Evolutionary conservation across 2,329 filamentous ascomycete genomes (phyloP).

Genomic region (Alternaria sp.): DNA sequence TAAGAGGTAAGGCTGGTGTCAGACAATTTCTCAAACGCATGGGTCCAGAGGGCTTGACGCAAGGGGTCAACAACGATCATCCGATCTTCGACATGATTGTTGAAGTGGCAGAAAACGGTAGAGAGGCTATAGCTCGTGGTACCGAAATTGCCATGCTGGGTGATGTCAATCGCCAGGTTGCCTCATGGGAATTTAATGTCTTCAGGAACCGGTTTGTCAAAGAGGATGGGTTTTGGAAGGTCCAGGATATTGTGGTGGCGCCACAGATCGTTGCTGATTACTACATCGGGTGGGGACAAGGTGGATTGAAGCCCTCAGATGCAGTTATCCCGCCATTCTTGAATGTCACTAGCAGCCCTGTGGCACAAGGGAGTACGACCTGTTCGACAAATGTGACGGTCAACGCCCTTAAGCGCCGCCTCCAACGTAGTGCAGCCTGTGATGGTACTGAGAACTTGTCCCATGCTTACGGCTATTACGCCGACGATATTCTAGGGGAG

Average conservation of each 20-base stretch:
- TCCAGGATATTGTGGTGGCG: slow-evolving; percentile 27
- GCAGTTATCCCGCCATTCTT: slow-evolving; percentile 27
- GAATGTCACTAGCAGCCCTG: slow-evolving; percentile 2
- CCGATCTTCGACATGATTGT: slow-evolving; percentile 38
- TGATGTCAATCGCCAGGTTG: slow-evolving; percentile 25
- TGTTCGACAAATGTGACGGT: slow-evolving; percentile 7
- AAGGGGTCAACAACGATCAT: slow-evolving; percentile 38
- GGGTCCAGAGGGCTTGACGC: slow-evolving; percentile 31
- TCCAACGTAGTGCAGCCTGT: slow-evolving; percentile 31
- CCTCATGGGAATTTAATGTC: slow-evolving; percentile 39
- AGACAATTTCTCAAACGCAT: slow-evolving; percentile 29
- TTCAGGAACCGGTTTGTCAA: slow-evolving; percentile 34
- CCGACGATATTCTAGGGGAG: slow-evolving; percentile 33
- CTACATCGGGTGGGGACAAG: slow-evolving; percentile 33
- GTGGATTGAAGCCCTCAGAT: slow-evolving; percentile 20
- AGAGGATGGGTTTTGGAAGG: slow-evolving; percentile 30
- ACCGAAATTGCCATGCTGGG: slow-evolving; percentile 38
- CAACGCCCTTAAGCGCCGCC: slow-evolving; percentile 26
- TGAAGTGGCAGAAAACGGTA: slow-evolving; percentile 23
- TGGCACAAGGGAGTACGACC: not conserved
- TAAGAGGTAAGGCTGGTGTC: slow-evolving; percentile 24
- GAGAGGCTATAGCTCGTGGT: slow-evolving; percentile 29
- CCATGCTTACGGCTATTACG: slow-evolving; percentile 32
- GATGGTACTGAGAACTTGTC: slow-evolving; percentile 37
- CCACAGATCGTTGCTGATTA: slow-evolving; percentile 35